Conservation (phyloP, 2,329 filamentous ascomycete species). For the Lachnellula subtilissima region DNA sequence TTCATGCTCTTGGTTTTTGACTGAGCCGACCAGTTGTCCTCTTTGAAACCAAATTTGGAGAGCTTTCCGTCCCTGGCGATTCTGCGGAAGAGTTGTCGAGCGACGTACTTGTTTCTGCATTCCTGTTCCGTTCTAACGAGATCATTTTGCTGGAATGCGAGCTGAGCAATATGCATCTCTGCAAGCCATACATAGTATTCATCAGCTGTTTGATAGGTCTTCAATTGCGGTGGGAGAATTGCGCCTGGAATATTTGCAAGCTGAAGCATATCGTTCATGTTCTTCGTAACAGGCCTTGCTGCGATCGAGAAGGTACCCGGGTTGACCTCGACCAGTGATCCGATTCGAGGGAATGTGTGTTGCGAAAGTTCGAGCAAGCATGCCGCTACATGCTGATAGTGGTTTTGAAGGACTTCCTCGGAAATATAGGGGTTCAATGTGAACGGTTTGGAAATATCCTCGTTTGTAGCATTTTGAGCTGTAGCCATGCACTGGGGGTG, state of each 20-base stretch:
- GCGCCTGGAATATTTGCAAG: conserved; percentile 3
- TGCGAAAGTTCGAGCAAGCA: conserved; percentile 6
- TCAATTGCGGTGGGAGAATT: conserved; percentile 1
- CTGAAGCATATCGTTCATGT: neutral
- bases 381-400: conserved; percentile 5
- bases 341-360: conserved; percentile 4
- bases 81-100: conserved; percentile 37
- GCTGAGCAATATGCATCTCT: conserved; percentile 2
- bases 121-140: conserved; percentile 34
- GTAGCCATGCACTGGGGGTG: neutral
- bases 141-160: conserved; percentile 37
- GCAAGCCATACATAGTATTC: conserved; percentile 9
- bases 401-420: neutral
- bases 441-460: conserved; percentile 30
- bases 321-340: conserved; percentile 5
- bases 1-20: conserved; percentile 4
- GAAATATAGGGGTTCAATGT: conserved; percentile 25
- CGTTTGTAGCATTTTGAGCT: neutral
- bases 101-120: conserved; percentile 38
- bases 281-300: conserved; percentile 4
- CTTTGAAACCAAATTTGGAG: conserved; percentile 5
- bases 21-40: conserved; percentile 28
- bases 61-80: conserved; percentile 19
- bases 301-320: conserved; percentile 1
- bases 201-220: conserved; percentile 3